These are phyloP conservation scores for Boletus subparvulus DNA, from an alignment of 768 basidiomycete genomes.

Conservation along the genomic window DNA sequence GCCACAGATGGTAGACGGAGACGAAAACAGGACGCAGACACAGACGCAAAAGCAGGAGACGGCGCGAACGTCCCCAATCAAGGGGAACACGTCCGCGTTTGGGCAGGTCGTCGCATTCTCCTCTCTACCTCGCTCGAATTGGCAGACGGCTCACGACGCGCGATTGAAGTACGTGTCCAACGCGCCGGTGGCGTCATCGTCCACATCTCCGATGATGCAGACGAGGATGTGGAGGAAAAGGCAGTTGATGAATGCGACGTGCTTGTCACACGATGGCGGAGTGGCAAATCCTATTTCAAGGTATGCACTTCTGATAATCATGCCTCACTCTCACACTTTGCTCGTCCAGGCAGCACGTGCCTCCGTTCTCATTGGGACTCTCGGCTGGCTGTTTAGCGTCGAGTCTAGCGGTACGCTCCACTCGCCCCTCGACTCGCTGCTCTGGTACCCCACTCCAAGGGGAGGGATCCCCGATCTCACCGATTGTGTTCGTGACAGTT, in stretches of 20 bases:
- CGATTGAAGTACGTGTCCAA: constrained; percentile 58
- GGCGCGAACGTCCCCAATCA: constrained; percentile 8
- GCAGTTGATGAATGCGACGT: constrained; percentile 60
- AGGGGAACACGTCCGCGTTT: constrained; percentile 46
- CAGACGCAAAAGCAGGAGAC: constrained; percentile 22
- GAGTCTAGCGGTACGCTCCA: constrained; percentile 59
- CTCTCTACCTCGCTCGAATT: constrained; percentile 62
- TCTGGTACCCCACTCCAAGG: constrained; percentile 82
- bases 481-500: constrained; percentile 50
- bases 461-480: constrained; percentile 58
- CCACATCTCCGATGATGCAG: constrained; percentile 49
- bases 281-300: constrained; percentile 67
- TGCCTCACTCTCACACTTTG: not conserved
- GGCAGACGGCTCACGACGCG: constrained; percentile 44
- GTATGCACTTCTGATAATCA: constrained; percentile 37
- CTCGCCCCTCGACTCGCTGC: constrained; percentile 67
- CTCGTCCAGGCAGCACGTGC: constrained; percentile 51
- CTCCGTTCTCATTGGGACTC: constrained; percentile 57
- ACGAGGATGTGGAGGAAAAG: constrained; percentile 30
- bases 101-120: constrained; percentile 59
- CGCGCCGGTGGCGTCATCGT: constrained; percentile 58
- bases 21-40: constrained; percentile 26
- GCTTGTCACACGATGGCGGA: constrained; percentile 66
- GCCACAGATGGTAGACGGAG: constrained; percentile 21
- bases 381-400: constrained; percentile 83